Evolutionary conservation across 2,329 filamentous ascomycete genomes (phyloP).

Genomic region (Diplodia sapinea): DNA sequence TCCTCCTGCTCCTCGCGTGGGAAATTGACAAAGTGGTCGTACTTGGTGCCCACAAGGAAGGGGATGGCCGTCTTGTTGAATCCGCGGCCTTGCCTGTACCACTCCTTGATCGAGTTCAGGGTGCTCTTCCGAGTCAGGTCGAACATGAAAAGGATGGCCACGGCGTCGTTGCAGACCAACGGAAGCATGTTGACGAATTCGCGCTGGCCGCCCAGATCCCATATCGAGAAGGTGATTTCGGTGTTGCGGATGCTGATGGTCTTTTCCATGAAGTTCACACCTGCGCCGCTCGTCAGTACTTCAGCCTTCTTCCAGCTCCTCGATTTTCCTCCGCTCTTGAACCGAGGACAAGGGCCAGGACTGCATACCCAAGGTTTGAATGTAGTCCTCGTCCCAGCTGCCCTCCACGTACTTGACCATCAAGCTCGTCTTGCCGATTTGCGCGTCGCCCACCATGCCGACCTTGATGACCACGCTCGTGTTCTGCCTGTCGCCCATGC

Average conservation of each 20-base stretch:
- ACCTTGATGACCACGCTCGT: slow-evolving; percentile 94
- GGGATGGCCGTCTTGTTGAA: slow-evolving; percentile 99
- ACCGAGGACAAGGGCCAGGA: slow-evolving; percentile 5
- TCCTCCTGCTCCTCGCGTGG: slow-evolving; percentile 97
- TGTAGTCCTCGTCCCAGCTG: slow-evolving; percentile 99
- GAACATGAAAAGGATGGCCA: slow-evolving; percentile 99
- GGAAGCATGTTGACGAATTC: slow-evolving; percentile 99
- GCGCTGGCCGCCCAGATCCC: slow-evolving; percentile 96
- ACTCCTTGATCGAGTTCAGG: slow-evolving; percentile 98
- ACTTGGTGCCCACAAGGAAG: slow-evolving; percentile 95
- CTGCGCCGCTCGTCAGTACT: slow-evolving; percentile 49
- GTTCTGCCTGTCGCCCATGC: slow-evolving; percentile 52
- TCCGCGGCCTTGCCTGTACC: slow-evolving; percentile 95
- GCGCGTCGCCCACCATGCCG: slow-evolving; percentile 98
- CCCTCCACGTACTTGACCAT: slow-evolving; percentile 99
- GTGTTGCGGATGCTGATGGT: slow-evolving; percentile 99
- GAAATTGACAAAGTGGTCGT: slow-evolving; percentile 99
- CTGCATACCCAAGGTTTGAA: slow-evolving; percentile 81
- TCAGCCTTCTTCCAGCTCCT: neutral
- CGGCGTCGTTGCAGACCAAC: slow-evolving; percentile 98
- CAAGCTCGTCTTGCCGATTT: slow-evolving; percentile 97
- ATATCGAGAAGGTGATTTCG: slow-evolving; percentile 99
- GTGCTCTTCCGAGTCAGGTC: slow-evolving; percentile 98
- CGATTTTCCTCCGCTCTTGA: slow-evolving; percentile 15
- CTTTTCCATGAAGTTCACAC: slow-evolving; percentile 99